phyloP scores from a whole-genome alignment of 1,139 yeast species.

The Trichomonascaceae sp. region DNA sequence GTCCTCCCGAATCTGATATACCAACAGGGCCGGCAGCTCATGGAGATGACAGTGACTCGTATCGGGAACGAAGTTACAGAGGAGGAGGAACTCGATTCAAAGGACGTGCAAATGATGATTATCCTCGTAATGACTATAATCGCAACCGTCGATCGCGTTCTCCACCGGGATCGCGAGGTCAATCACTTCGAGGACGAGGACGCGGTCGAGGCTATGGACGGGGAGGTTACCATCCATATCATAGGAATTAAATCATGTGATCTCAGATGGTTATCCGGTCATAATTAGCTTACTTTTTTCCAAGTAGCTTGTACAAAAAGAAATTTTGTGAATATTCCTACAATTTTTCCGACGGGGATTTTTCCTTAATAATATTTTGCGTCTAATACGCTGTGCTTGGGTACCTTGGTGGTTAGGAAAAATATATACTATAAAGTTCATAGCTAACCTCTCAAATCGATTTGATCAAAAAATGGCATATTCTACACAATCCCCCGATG shows the following conservation, averaged over 20 bases:
- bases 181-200: constrained; percentile 27
- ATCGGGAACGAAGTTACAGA: constrained; percentile 13
- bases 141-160: constrained; percentile 27
- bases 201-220: constrained; percentile 22
- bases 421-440: background rate
- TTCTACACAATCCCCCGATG: background rate
- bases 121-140: constrained; percentile 18
- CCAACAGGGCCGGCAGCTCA: constrained; percentile 8
- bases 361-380: background rate
- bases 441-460: background rate
- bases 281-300: too few species aligned
- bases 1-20: constrained; percentile 1
- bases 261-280: too few species aligned
- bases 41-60: constrained; percentile 13
- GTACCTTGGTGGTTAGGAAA: background rate
- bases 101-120: constrained; percentile 19
- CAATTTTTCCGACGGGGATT: background rate
- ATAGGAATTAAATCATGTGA: constrained; percentile 13
- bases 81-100: constrained; percentile 9
- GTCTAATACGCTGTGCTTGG: background rate
- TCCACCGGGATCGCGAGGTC: constrained; percentile 27
- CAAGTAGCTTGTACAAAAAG: background rate
- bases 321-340: too few species aligned
- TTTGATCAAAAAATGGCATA: background rate
- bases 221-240: constrained; percentile 22